Percentiles rank a stretch among this genome's conserved stretches.
These are phyloP conservation scores for Cordyceps farinosa DNA, from an alignment of 2,329 filamentous ascomycete species.

Conservation along the genomic window DNA sequence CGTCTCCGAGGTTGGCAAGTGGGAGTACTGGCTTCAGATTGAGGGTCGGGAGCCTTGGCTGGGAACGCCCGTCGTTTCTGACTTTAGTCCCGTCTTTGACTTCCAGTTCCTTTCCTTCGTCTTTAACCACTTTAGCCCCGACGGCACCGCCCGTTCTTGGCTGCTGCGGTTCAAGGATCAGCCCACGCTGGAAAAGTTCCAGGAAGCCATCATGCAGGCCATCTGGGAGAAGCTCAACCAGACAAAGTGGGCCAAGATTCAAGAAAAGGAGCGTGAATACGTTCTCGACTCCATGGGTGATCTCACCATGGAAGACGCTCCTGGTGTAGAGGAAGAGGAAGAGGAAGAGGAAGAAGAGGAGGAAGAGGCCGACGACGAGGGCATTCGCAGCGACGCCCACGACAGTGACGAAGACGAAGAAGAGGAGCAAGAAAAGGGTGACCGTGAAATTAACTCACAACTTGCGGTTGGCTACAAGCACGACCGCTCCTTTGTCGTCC, in stretches of 20 bases:
- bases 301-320: constrained; percentile 80
- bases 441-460: constrained; percentile 84
- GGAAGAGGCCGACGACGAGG: constrained; percentile 56
- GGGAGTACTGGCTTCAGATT: constrained; percentile 95
- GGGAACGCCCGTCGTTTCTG: constrained; percentile 77
- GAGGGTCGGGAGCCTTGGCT: constrained; percentile 76
- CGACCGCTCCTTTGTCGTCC: constrained; percentile 93
- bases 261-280: constrained; percentile 90
- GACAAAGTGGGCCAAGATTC: constrained; percentile 88
- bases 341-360: constrained; percentile 53
- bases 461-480: constrained; percentile 96
- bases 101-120: constrained; percentile 99
- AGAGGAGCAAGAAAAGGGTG: constrained; percentile 62
- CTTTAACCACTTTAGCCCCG: constrained; percentile 90
- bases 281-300: constrained; percentile 95
- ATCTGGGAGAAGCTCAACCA: constrained; percentile 96
- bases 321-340: constrained; percentile 40
- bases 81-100: constrained; percentile 98
- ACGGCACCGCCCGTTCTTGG: constrained; percentile 93
- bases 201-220: constrained; percentile 90
- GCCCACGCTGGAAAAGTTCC: constrained; percentile 75
- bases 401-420: constrained; percentile 72
- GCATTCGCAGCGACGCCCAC: constrained; percentile 66
- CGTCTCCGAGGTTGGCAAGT: constrained; percentile 82
- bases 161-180: constrained; percentile 87